Conservation (phyloP, 1,139 yeast species). For the Nakaseomyces bracarensis region DNA sequence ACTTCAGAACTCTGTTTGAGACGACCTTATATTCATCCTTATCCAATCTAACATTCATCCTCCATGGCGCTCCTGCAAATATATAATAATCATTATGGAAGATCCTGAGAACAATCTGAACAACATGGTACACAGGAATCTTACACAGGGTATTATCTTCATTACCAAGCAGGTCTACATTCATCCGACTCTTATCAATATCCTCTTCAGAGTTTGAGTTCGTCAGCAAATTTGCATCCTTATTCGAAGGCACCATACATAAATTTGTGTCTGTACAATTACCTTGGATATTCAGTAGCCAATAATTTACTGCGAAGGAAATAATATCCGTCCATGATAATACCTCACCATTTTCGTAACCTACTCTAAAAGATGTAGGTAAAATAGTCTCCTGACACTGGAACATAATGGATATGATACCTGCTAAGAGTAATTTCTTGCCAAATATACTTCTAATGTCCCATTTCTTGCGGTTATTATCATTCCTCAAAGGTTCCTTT, state of each 20-base stretch:
- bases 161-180: constrained; percentile 16
- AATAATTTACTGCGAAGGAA: constrained; percentile 53
- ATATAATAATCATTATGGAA: constrained; percentile 73
- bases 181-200: constrained; percentile 13
- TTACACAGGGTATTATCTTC: constrained; percentile 38
- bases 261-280: constrained; percentile 14
- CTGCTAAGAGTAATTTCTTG: constrained; percentile 58
- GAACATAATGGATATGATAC: constrained; percentile 57
- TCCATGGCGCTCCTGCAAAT: constrained; percentile 73
- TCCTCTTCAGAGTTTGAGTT: constrained; percentile 4
- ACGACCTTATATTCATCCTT: constrained; percentile 46
- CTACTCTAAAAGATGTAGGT: constrained; percentile 48
- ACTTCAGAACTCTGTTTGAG: constrained; percentile 38
- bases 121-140: constrained; percentile 57
- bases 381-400: constrained; percentile 55
- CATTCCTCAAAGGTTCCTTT: not conserved
- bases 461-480: constrained; percentile 7
- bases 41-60: constrained; percentile 68
- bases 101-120: constrained; percentile 62
- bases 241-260: constrained; percentile 12
- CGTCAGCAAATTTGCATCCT: constrained; percentile 1
- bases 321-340: constrained; percentile 55
- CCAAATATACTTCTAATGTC: constrained; percentile 38
- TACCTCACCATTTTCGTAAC: constrained; percentile 28
- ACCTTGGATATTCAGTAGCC: constrained; percentile 34